Evolutionary conservation across 495 filamentous ascomycete species (phyloP), one percentile per base, ranked within the genome.

Genomic region (Jackrogersella multiformis): DNA sequence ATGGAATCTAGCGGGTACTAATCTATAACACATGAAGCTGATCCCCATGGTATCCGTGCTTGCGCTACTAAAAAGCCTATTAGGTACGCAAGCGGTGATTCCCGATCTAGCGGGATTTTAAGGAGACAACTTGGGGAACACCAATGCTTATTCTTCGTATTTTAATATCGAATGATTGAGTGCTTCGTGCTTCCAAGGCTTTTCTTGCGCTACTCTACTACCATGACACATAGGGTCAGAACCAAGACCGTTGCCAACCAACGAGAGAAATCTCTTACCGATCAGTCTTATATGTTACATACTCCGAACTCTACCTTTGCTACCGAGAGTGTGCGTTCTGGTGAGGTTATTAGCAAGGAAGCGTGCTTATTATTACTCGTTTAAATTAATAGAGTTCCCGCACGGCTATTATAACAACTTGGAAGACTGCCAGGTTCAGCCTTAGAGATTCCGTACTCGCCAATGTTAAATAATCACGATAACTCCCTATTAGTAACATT

Each of bases 1-100:
- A 35, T 34, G 51, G 38, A 15, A 24, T 57, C 21, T 21, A 45
- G 54, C 39, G 60, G 23, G 16, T n/a, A 41, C 24, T 52, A 52
- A 61, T 52, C 41, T 63, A 36, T 56, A 39, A 12, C 20, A 55
- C 5, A 39, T 49, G 45, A 35, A 21, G n/a, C 42, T 63, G 60
- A 13, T n/a, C 23, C 41, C 23, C 23, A 20, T 20, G 23, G 44
- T 56, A 56, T 39, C 51, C 52, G 60, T 56, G 41, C 32, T 21
- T 39, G 18, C 28, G 13, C 39, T 63, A n/a, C n/a, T n/a, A n/a
- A n/a, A n/a, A n/a, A 46, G 51, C 41, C 51, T 15, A 55, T 13
- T 18, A 36, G 24, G 23, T 7, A 21, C 23, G 26, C 30, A 49
- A 35, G 44, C 5, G 28, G 26, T n/a, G n/a, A n/a, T n/a, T n/a